Conservation (phyloP, 1,284 basidiomycete species). For the Xerocomus amazonicus region DNA sequence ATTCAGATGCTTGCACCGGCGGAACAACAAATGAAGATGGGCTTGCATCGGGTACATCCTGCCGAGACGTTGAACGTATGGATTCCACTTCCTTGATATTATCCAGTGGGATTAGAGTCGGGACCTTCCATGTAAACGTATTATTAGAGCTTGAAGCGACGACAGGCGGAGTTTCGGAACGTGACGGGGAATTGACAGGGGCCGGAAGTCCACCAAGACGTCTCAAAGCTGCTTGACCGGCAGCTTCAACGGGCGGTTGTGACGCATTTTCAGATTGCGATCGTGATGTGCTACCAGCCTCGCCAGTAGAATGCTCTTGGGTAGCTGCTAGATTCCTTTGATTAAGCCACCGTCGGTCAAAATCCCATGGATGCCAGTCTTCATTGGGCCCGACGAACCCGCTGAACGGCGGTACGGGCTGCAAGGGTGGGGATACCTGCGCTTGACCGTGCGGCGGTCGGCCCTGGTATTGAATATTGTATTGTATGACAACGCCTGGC, state of each 20-base stretch:
- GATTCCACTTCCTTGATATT: conserved; percentile 20
- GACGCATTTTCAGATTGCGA: conserved; percentile 10
- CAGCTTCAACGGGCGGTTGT: conserved; percentile 41
- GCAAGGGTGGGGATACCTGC: conserved; percentile 31
- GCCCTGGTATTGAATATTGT: conserved; percentile 53
- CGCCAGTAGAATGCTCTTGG: conserved; percentile 8
- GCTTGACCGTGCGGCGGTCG: conserved; percentile 25
- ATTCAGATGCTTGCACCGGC: neutral
- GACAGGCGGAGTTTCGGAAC: conserved; percentile 6
- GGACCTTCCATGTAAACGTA: conserved; percentile 32
- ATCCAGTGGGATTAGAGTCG: conserved; percentile 54
- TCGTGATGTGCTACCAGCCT: conserved; percentile 11
- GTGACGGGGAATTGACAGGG: neutral
- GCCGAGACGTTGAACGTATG: conserved; percentile 5
- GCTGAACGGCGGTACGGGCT: conserved; percentile 42
- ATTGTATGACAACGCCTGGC: conserved; percentile 49
- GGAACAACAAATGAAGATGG: neutral
- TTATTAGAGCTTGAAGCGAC: conserved; percentile 10
- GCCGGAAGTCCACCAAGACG: conserved; percentile 26
- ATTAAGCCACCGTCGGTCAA: conserved; percentile 34
- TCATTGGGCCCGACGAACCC: conserved; percentile 63
- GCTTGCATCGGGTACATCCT: neutral
- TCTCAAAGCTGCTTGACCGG: conserved; percentile 43
- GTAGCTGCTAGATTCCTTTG: conserved; percentile 6
- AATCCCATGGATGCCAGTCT: conserved; percentile 60